These are phyloP conservation scores for Schizochytrium sp. DNA, from an alignment of 108 stramenopile genomes.

Conservation along the genomic window DNA sequence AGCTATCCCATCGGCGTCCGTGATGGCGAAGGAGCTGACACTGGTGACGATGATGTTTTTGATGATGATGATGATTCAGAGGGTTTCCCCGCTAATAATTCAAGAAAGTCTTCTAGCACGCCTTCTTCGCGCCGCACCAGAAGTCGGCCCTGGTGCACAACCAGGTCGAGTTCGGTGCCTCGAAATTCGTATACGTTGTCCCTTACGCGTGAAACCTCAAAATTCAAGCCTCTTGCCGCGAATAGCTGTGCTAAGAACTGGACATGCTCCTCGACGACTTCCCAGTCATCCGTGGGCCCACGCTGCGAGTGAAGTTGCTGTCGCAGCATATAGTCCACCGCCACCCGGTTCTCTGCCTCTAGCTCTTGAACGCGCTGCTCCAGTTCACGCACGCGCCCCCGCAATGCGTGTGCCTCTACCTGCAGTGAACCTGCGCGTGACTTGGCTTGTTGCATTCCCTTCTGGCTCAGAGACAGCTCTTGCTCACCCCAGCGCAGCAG, in stretches of 20 bases:
- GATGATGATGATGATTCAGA: not conserved
- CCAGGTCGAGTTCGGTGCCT: not conserved
- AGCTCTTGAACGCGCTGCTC: not conserved
- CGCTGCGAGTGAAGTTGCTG: not conserved
- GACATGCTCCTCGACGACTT: slow-evolving; percentile 28
- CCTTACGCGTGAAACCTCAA: not conserved
- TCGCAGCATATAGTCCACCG: slow-evolving; percentile 8
- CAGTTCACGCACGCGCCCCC: not conserved
- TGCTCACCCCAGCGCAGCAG: slow-evolving; percentile 6
- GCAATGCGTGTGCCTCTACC: not conserved
- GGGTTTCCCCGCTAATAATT: not conserved
- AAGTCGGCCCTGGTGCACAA: slow-evolving; percentile 42
- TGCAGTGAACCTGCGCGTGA: slow-evolving; percentile 5
- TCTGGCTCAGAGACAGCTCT: not conserved
- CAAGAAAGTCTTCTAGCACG: not conserved
- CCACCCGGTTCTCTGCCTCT: slow-evolving; percentile 35
- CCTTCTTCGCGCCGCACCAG: not conserved
- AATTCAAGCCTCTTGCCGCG: not conserved
- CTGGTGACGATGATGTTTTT: not conserved
- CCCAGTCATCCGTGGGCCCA: not conserved
- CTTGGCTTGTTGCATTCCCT: not conserved
- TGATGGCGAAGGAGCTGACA: not conserved
- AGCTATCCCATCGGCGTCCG: not conserved
- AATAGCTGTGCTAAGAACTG: slow-evolving; percentile 10
- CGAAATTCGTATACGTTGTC: not conserved